These are phyloP conservation scores for Peronosclerospora sorghi DNA, from an alignment of 352 stramenopile genomes.

Conservation along the genomic window DNA sequence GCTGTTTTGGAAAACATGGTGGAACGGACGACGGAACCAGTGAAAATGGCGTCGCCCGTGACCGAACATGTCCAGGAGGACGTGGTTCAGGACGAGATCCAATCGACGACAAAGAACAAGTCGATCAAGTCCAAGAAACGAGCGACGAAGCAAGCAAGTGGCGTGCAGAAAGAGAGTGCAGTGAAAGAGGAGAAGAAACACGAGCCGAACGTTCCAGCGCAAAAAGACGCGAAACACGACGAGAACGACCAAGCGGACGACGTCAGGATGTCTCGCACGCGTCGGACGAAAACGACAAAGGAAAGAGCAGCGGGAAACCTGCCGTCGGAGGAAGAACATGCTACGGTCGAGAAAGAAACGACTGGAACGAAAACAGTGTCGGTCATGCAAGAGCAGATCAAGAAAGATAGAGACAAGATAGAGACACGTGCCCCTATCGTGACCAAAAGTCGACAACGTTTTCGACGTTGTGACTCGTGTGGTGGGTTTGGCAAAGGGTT, in stretches of 20 bases:
- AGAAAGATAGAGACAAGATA: too few relatives aligned
- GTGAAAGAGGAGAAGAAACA: not conserved
- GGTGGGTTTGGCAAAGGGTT: slow-evolving; percentile 68
- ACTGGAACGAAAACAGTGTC: too few relatives aligned
- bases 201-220: too few relatives aligned
- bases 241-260: too few relatives aligned
- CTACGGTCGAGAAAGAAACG: too few relatives aligned
- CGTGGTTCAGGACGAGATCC: slow-evolving; percentile 3
- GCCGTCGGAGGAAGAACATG: too few relatives aligned
- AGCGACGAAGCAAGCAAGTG: slow-evolving; percentile 31
- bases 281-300: too few relatives aligned
- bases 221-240: too few relatives aligned
- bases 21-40: slow-evolving; percentile 30
- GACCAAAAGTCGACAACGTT: slow-evolving; percentile 58
- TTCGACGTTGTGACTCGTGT: slow-evolving; percentile 56
- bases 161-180: slow-evolving; percentile 19
- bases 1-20: slow-evolving; percentile 24
- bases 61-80: slow-evolving; percentile 5
- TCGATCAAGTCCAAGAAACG: slow-evolving; percentile 48
- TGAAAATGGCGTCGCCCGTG: slow-evolving; percentile 19
- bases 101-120: slow-evolving; percentile 20
- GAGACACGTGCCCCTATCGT: slow-evolving; percentile 28
- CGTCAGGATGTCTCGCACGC: too few relatives aligned
- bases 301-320: too few relatives aligned
- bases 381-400: too few relatives aligned